These are phyloP conservation scores for Fusarium sp. DNA, from an alignment of 2,329 filamentous ascomycete genomes.

Conservation along the genomic window DNA sequence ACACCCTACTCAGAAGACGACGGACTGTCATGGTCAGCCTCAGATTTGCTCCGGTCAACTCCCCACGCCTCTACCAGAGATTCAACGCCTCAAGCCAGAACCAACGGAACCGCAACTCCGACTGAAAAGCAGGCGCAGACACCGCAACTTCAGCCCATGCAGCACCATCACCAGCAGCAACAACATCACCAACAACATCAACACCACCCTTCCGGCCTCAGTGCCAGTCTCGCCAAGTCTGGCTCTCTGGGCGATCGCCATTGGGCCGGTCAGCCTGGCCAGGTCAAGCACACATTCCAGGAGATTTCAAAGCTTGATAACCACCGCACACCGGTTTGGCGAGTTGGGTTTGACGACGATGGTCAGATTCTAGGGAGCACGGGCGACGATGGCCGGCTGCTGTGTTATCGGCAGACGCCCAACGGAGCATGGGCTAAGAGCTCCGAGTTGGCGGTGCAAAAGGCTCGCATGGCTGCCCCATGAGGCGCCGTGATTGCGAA, in stretches of 20 bases:
- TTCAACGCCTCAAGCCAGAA: constrained; percentile 46
- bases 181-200: constrained; percentile 52
- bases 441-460: constrained; percentile 69
- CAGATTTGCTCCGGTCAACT: constrained; percentile 56
- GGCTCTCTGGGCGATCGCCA: constrained; percentile 60
- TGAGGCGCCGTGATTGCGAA: constrained; percentile 32
- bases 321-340: constrained; percentile 79
- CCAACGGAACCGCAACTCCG: constrained; percentile 43
- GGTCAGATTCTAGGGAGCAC: constrained; percentile 81
- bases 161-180: constrained; percentile 49
- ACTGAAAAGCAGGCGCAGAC: constrained; percentile 37
- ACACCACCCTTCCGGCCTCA: constrained; percentile 60
- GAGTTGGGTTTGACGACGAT: constrained; percentile 76
- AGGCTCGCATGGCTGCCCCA: constrained; percentile 64
- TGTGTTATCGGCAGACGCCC: constrained; percentile 71
- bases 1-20: constrained; percentile 64
- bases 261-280: constrained; percentile 70
- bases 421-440: constrained; percentile 70
- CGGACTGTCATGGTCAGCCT: constrained; percentile 62
- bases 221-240: constrained; percentile 65
- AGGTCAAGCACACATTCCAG: constrained; percentile 71
- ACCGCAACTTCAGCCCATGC: constrained; percentile 40
- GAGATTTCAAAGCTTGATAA: constrained; percentile 76
- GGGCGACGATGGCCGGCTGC: constrained; percentile 78
- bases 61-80: constrained; percentile 41